phyloP scores from a whole-genome alignment of 768 basidiomycete species.

The Suillus tomentosus region DNA sequence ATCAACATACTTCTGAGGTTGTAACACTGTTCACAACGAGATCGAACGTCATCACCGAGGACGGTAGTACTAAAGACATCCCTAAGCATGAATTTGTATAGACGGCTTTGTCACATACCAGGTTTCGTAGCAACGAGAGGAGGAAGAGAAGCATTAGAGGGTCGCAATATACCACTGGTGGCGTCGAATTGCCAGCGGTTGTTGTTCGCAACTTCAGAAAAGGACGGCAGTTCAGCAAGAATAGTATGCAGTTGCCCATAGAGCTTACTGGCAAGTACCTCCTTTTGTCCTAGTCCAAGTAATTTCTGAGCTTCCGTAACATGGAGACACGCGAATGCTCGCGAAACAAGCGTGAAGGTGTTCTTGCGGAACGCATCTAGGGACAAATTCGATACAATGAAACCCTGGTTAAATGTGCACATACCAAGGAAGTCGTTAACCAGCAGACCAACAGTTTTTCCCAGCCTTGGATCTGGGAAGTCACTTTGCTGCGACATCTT shows the following conservation, averaged over 20 bases:
- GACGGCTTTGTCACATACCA: constrained; percentile 3
- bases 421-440: constrained; percentile 54
- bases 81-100: constrained; percentile 16
- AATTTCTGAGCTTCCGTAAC: constrained; percentile 56
- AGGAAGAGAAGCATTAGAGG: constrained; percentile 22
- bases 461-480: constrained; percentile 49
- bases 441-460: constrained; percentile 45
- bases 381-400: neutral
- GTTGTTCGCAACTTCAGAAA: constrained; percentile 40
- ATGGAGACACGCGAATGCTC: constrained; percentile 66
- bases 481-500: constrained; percentile 44
- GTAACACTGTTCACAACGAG: constrained; percentile 58
- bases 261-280: constrained; percentile 34
- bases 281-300: constrained; percentile 46
- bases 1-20: constrained; percentile 40
- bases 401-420: constrained; percentile 19
- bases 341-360: constrained; percentile 56
- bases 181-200: constrained; percentile 56
- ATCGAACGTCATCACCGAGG: constrained; percentile 50
- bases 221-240: neutral
- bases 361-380: constrained; percentile 61
- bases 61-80: constrained; percentile 31
- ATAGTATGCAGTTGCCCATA: neutral
- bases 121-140: neutral
- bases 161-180: constrained; percentile 46